Evolutionary conservation across 306 rosid genomes (phyloP).

Genomic region (Psophocarpus tetragonolobus): DNA sequence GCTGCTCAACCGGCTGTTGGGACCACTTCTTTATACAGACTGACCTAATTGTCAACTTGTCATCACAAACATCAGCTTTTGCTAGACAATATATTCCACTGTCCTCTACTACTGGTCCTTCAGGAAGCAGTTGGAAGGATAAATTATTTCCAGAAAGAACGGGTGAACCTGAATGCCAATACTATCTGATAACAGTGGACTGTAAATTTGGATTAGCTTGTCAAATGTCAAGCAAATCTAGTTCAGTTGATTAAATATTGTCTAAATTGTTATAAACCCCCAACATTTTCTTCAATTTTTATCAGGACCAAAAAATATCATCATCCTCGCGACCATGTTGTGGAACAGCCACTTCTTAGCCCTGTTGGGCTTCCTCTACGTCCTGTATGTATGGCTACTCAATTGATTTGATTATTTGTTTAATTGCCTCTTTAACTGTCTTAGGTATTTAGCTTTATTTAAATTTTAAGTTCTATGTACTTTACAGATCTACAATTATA

Average conservation of each 20-base stretch:
- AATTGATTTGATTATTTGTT: constrained; percentile 2
- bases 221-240: too few species aligned
- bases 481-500: background rate
- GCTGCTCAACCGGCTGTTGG: constrained; percentile 80
- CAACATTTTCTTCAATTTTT: too few species aligned
- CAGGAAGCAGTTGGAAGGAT: constrained; percentile 56
- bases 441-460: background rate
- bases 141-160: constrained; percentile 78
- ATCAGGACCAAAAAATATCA: too few species aligned
- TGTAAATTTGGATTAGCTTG: constrained; percentile 83
- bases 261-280: too few species aligned
- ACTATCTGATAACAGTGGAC: constrained; percentile 78
- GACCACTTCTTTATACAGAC: constrained; percentile 71
- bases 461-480: background rate
- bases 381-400: constrained; percentile 52
- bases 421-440: background rate
- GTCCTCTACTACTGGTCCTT: constrained; percentile 53
- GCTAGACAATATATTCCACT: constrained; percentile 68
- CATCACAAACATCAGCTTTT: constrained; percentile 67
- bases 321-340: constrained; percentile 68
- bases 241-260: too few species aligned
- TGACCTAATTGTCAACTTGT: constrained; percentile 69
- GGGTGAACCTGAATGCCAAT: constrained; percentile 84
- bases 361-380: constrained; percentile 83
- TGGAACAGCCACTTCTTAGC: constrained; percentile 61